Evolutionary conservation across 257 asterid genomes (phyloP).

Genomic region (Agastache rugosa): DNA sequence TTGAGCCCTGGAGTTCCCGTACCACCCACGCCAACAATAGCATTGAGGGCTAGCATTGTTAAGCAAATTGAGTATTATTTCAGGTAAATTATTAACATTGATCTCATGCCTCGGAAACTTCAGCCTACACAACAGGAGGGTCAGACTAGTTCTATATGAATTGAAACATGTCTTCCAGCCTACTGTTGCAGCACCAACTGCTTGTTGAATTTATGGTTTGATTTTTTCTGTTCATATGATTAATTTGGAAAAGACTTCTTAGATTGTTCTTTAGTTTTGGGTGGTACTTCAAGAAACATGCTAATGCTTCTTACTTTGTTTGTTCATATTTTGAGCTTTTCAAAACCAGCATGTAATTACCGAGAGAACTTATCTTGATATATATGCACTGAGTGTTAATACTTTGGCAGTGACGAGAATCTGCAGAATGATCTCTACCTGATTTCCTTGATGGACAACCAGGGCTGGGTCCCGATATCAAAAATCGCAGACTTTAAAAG

Average conservation of each 20-base stretch:
- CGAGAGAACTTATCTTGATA: constrained; percentile 16
- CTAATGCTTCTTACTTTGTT: not conserved
- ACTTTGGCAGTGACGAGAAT: constrained; percentile 77
- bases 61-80: constrained; percentile 96
- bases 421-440: constrained; percentile 69
- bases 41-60: constrained; percentile 59
- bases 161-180: not conserved
- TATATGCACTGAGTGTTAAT: constrained; percentile 24
- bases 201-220: constrained; percentile 12
- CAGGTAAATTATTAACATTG: constrained; percentile 58
- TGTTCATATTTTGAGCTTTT: not conserved
- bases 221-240: not conserved
- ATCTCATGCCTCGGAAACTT: constrained; percentile 24
- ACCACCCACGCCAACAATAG: constrained; percentile 54
- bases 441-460: constrained; percentile 84
- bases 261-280: not conserved
- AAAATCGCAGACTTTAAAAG: constrained; percentile 73
- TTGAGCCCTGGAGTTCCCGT: constrained; percentile 61
- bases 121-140: constrained; percentile 5
- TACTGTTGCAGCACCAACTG: not conserved
- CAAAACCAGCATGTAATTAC: constrained; percentile 1
- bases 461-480: constrained; percentile 92
- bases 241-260: not conserved
- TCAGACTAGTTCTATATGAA: not conserved
- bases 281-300: constrained; percentile 3